Percentiles rank a stretch among this genome's conserved stretches.
Evolutionary conservation across 805 yeast species (phyloP).

Genomic region (Komagataella pseudopastoris): DNA sequence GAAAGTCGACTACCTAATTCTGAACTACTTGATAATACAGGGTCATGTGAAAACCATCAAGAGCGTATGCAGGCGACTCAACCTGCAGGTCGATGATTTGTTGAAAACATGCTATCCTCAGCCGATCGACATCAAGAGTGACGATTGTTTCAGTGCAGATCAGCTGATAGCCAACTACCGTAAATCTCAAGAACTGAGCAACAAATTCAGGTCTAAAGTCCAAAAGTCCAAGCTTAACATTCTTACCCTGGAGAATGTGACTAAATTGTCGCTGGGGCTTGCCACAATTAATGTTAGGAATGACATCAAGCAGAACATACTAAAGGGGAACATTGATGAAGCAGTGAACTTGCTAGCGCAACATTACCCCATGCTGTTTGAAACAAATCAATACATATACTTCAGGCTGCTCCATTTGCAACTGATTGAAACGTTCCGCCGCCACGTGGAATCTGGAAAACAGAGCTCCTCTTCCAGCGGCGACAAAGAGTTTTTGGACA

Average conservation of each 20-base stretch:
- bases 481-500: conserved; percentile 36
- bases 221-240: not conserved
- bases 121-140: not conserved
- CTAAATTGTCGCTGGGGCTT: conserved; percentile 22
- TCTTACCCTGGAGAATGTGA: conserved; percentile 6
- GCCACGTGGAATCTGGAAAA: conserved; percentile 21
- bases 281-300: conserved; percentile 38
- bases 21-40: conserved; percentile 66
- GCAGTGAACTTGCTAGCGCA: conserved; percentile 47
- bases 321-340: conserved; percentile 44
- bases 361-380: conserved; percentile 51
- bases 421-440: conserved; percentile 68
- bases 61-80: conserved; percentile 46
- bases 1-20: conserved; percentile 36
- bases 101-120: not conserved
- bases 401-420: conserved; percentile 62
- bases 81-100: conserved; percentile 12
- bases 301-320: conserved; percentile 36
- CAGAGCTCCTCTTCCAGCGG: conserved; percentile 12
- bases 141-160: not conserved
- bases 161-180: not conserved
- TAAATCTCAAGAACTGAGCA: not conserved
- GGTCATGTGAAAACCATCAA: conserved; percentile 62
- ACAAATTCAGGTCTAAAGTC: not conserved
- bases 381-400: conserved; percentile 48